Base-by-base conservation (phyloP, 768 basidiomycete species). In the Suillus subluteus region DNA sequence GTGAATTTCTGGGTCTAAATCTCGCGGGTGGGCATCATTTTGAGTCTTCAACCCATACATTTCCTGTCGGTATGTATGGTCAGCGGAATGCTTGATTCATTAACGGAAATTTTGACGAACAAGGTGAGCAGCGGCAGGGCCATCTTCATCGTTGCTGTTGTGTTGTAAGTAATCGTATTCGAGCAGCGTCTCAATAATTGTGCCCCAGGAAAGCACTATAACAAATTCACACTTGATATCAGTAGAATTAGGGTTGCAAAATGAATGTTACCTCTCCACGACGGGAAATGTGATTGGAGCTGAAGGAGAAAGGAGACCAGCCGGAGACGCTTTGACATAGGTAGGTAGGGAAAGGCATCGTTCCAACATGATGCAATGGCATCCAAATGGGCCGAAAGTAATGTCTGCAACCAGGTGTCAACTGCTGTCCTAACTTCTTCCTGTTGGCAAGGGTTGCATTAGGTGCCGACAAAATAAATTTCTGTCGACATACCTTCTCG, bases 301-400 rank as follows among this genome's bases (percentile, higher is more conserved):
- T 89, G 90, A 38, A 87, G 82, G 21, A 92, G 78, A 76, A 92
- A 93, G 11, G 83, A 80, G 18, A 87, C 79, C 13, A 93, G 79
- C 62, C 81, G 84, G 41, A 85, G 77, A 18, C 89, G 85, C 62
- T 91, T 90, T 1, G 79, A 66, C 15, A 88, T 80, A 2, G 89
- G 84, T 6, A 85, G 80, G 63, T 84, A 88, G 9, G 79, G 72
- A 35, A 93, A 72, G 7, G 84, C 81, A 70, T 91, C 89, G 63
- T 86, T 83, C 88, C 89, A 93, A 71, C 89, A 93, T 21, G 79
- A 76, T 9, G 89, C 82, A 16, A 93, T 90, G 16, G 85, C 83
- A 16, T 88, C 82, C 59, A 89, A 79, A 76, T 93, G 91, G 32
- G 86, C 82, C 7, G 89, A 86, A 21, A 91, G 82, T 23, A 94